Conservation (phyloP, 257 asterid genomes). For the Solanum paucissectum region DNA sequence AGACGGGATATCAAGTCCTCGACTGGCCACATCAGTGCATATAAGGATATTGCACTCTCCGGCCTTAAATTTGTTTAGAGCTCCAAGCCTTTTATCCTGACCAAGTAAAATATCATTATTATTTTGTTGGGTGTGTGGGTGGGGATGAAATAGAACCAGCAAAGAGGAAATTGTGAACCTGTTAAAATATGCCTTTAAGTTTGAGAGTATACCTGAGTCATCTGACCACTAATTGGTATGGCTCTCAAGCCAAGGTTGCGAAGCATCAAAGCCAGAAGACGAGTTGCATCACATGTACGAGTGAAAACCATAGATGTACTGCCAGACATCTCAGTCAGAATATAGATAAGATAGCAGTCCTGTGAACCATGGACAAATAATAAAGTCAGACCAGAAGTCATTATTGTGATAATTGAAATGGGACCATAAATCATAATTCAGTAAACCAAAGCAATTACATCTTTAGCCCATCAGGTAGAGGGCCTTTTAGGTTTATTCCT, state of each 20-base stretch:
- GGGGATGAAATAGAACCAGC: not conserved
- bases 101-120: not conserved
- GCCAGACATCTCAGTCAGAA: constrained; percentile 60
- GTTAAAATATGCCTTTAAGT: not conserved
- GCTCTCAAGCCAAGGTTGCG: constrained; percentile 77
- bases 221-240: constrained; percentile 91
- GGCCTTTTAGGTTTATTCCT: not conserved
- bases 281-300: constrained; percentile 80
- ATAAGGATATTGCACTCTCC: constrained; percentile 82
- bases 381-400: not conserved
- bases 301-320: constrained; percentile 89
- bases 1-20: constrained; percentile 93
- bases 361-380: constrained; percentile 6
- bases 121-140: not conserved
- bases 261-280: constrained; percentile 59
- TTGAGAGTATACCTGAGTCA: constrained; percentile 59
- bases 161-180: not conserved
- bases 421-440: not conserved
- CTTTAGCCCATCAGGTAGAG: not conserved
- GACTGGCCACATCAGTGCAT: constrained; percentile 92
- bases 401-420: not conserved
- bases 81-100: constrained; percentile 83
- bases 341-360: constrained; percentile 87
- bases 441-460: not conserved
- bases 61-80: constrained; percentile 69